Conservation (phyloP, 2,329 filamentous ascomycete genomes). For the Thielaviopsis musarum region DNA sequence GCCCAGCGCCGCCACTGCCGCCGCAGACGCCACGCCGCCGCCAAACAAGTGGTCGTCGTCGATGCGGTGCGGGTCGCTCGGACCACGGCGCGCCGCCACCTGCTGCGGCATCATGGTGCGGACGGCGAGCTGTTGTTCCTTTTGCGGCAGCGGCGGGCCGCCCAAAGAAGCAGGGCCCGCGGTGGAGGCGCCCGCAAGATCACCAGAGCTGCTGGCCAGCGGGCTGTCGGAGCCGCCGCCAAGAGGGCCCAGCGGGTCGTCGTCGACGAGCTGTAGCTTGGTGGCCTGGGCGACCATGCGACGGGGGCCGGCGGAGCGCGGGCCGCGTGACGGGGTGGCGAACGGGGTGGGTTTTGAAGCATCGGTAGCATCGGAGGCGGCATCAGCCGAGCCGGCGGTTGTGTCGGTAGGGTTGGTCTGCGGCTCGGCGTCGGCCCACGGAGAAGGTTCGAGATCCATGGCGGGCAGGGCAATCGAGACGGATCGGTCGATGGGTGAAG, state of each 20-base stretch:
- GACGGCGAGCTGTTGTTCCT: slow-evolving; percentile 48
- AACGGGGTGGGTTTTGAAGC: slow-evolving; percentile 19
- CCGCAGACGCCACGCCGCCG: background rate
- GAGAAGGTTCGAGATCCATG: slow-evolving; percentile 37
- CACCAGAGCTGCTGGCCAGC: slow-evolving; percentile 29
- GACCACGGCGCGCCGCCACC: slow-evolving; percentile 24
- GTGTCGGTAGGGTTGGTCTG: slow-evolving; percentile 19
- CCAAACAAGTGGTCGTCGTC: slow-evolving; percentile 31
- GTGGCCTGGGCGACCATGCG: slow-evolving; percentile 60
- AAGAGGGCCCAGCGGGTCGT: slow-evolving; percentile 55
- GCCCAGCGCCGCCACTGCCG: slow-evolving; percentile 22
- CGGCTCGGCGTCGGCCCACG: slow-evolving; percentile 32
- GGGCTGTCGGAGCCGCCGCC: slow-evolving; percentile 29
- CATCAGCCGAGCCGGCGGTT: slow-evolving; percentile 17
- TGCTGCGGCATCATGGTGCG: slow-evolving; percentile 36
- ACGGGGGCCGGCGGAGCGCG: slow-evolving; percentile 25
- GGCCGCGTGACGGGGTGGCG: slow-evolving; percentile 13
- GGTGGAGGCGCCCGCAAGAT: slow-evolving; percentile 22
- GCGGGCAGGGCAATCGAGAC: slow-evolving; percentile 8
- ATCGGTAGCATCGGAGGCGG: background rate
- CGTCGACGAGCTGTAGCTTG: slow-evolving; percentile 59
- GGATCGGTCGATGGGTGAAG: background rate
- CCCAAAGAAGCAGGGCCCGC: slow-evolving; percentile 22
- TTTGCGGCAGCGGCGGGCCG: slow-evolving; percentile 52
- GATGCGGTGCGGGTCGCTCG: slow-evolving; percentile 45